Base-by-base conservation (phyloP, 129 eudicot genomes). In the Lactuca saligna region DNA sequence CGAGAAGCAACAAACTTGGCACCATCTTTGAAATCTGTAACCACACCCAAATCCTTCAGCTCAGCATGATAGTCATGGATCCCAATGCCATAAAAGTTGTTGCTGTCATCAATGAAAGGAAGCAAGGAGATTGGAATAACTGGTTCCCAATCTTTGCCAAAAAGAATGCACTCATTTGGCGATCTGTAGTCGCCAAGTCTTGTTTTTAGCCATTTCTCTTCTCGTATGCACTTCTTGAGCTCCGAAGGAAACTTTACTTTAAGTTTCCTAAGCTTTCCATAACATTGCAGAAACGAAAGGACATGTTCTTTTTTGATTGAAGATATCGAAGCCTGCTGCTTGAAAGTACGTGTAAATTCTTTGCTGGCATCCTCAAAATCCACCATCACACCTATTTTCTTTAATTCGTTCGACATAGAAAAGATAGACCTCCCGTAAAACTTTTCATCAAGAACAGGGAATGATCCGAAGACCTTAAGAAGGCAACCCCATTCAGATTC, bases 401-500 rank as follows among this genome's bases (percentile, higher is more conserved):
- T 48, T 72, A 86, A 38, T 16, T 80, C 84, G 34, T 17, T 54
- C 31, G 41, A 54, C 55, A 50, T 69, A 2, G 58, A 74, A 15
- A 60, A 48, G 16, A 83, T 71, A 3, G 48, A 25, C 4, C 41
- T 57, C 17, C 88, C 84, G 63, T 86, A 86, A 57, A 63, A 83
- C 1, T 3, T 37, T 13, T 17, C 49, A 69, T 86, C 88, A 41
- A 86, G 54, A 35, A 69, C 17, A 1, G 88, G 82, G 34, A 86
- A 86, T 10, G 73, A 61, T 17, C 54, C 61, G 44, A 86, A 83
- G 13, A 81, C 80, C 64, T 68, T 37, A 39, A 86, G 50, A 70
- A 86, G 81, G 51, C 78, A 81, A 8, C 84, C 86, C 93, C 88
- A 86, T 41, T 71, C 73, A 12, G 76, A 78, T 34, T 74, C 76